Percentiles rank a stretch among this genome's conserved stretches.
phyloP scores from a whole-genome alignment of 805 yeast species.

The Zygosaccharomyces lentus region DNA sequence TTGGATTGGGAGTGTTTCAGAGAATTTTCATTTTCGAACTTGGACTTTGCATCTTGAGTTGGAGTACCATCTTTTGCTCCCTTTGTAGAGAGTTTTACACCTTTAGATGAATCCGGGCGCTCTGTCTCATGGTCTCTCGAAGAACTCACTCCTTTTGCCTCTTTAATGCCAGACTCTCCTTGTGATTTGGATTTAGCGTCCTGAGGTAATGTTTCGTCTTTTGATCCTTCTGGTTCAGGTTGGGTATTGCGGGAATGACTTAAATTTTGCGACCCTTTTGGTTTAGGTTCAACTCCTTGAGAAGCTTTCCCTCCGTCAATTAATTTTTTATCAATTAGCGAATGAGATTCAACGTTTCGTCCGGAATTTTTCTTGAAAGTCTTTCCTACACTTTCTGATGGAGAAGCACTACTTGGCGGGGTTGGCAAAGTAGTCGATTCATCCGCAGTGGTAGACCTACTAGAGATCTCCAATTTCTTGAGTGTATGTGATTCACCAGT shows the following conservation, averaged over 20 bases:
- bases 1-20: background rate
- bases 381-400: background rate
- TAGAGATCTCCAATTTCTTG: background rate
- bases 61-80: background rate
- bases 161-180: background rate
- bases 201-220: background rate
- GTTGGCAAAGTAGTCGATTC: constrained; percentile 1
- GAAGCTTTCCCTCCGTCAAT: background rate
- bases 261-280: background rate
- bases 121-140: too few species aligned
- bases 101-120: background rate
- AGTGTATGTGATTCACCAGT: background rate
- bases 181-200: background rate
- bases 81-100: too few species aligned
- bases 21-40: background rate
- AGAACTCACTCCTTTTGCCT: background rate
- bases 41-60: background rate
- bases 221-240: background rate
- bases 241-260: background rate
- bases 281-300: background rate
- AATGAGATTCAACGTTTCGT: background rate
- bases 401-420: background rate
- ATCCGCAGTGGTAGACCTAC: background rate
- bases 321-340: background rate
- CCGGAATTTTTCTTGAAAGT: background rate